Evolutionary conservation across 352 stramenopile species (phyloP), one percentile per base, ranked within the genome.

Genomic region (Globisporangium lucens): DNA sequence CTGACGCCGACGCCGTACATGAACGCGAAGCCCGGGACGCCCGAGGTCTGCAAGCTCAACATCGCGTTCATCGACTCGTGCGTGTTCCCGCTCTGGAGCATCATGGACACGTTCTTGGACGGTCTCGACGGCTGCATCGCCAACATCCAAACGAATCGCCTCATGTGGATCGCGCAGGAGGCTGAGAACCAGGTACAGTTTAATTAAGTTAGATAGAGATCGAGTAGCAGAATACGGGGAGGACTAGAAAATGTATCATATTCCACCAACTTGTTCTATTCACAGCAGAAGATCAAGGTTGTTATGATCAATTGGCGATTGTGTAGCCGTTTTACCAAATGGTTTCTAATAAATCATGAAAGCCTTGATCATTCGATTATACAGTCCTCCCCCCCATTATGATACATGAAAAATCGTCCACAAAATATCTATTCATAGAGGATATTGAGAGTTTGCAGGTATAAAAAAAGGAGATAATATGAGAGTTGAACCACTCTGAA

Each of bases 31-130:
- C 78, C 89, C 0, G 70, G 76, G 55, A 89, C 84, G 15, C 69
- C 81, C 0, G 85, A 90, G 63, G 79, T 90, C 53, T 77, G 83
- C 33, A 87, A 90, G 46, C 80, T 93, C 36, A 93, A 95, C 69
- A 68, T 95, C 24, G 74, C 76, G 29, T 97, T 97, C 64, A 89
- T 93, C 12, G 82, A 93, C 65, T 95, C 82, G 61, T 93, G 88
- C 63, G 85, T 91, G 10, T 92, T 93, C 67, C 89, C 89, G 57
- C 74, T 96, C 35, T 96, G 87, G 85, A 82, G 80, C 70, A 86
- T 88, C 51, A 68, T 94, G 65, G 61, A 80, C 51, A 76, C 73
- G 4, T 83, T 91, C 72, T 74, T 94, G 33, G 79, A 81, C 13
- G 85, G 85, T 0, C 72, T 94, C 8, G 82, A 80, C 58, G 65